Conservation (phyloP, 805 yeast genomes). For the Brettanomyces custersianus region DNA sequence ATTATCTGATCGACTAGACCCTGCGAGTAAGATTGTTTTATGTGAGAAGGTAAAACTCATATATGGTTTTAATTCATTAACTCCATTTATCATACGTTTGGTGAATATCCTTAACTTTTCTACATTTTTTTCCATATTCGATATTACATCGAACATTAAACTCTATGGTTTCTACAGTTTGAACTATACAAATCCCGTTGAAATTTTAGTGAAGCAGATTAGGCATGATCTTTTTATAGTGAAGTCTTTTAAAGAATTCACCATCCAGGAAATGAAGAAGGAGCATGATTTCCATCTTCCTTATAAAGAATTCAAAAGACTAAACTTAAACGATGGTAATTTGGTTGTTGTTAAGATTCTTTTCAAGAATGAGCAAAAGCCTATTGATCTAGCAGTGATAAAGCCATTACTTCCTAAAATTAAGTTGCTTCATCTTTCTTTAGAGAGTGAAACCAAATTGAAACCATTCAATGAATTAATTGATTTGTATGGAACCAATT, state of each 20-base stretch:
- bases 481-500: conserved; percentile 13
- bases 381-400: conserved; percentile 20
- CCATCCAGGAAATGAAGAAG: conserved; percentile 22
- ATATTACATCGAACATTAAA: conserved; percentile 23
- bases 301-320: conserved; percentile 22
- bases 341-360: conserved; percentile 22
- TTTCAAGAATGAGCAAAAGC: conserved; percentile 23
- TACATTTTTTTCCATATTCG: conserved; percentile 22
- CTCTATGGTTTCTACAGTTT: conserved; percentile 22
- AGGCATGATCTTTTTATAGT: conserved; percentile 22
- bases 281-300: conserved; percentile 26
- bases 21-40: conserved; percentile 11
- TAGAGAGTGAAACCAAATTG: conserved; percentile 22
- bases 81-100: conserved; percentile 16
- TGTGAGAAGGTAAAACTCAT: conserved; percentile 22
- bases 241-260: conserved; percentile 23
- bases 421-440: conserved; percentile 20
- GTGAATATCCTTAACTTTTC: conserved; percentile 16
- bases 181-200: conserved; percentile 21
- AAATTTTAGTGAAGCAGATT: conserved; percentile 22
- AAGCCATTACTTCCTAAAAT: conserved; percentile 18
- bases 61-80: conserved; percentile 17
- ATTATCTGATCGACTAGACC: conserved; percentile 9
- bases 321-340: conserved; percentile 21
- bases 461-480: conserved; percentile 22